Evolutionary conservation across 2,329 filamentous ascomycete genomes (phyloP), one percentile per base, ranked within the genome.

Genomic region (Aspergillus novofumigatus): DNA sequence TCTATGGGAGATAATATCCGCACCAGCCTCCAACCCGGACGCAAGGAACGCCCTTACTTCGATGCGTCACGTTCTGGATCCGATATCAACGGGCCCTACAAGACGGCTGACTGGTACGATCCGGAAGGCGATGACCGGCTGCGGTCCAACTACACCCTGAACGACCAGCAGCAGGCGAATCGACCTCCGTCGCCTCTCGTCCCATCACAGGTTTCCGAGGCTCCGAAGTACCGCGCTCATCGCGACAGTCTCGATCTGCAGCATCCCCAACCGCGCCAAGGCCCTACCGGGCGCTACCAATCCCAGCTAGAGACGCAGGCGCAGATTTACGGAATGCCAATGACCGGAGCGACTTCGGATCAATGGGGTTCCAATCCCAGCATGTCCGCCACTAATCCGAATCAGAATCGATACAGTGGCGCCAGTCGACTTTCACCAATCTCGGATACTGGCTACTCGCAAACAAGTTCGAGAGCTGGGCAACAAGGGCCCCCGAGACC

Each of bases 1-100:
- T 96, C 91, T 59, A 86, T 92, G 47, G 87, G 90, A 48, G 88
- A 89, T 65, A 89, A 88, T 44, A 89, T 92, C 72, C 85, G 88
- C 44, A 85, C 84, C 66, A 90, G 86, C 66, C 72, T 74, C 49
- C 77, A 78, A 54, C 69, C 71, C 28, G 81, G 80, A 48, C 80
- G 81, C 50, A 76, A 86, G 78, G 76, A 86, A 80, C 72, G 87
- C 78, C 76, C 86, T 74, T 73, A 86, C 76, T 81, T 82, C 63
- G 73, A 84, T 70, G 75, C 82, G 73, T 96, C 92, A 32, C 86
- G 88, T 41, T 94, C 91, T 9, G 89, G 85, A 0, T 94, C 90
- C 0, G 89, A 92, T 65, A 69, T 92, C 44, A 86, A 85, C 14
- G 89, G 89, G 60, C 83, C 86, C 9, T 80, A 78, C 61, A 74